Evolutionary conservation across 1,139 yeast species (phyloP).

Genomic region (Kodamaea fungicola): DNA sequence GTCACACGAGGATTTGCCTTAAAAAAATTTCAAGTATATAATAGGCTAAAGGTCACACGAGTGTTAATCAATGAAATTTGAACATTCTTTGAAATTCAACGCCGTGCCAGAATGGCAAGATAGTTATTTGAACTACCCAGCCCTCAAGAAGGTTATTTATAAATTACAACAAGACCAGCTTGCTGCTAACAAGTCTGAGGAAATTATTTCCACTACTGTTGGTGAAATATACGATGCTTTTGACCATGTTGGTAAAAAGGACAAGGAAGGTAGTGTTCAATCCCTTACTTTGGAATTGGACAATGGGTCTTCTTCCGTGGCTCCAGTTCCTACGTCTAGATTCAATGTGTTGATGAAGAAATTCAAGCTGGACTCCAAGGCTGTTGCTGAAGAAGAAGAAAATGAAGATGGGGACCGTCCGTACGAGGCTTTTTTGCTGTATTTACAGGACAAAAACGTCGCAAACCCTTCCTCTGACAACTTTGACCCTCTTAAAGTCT

Average conservation of each 20-base stretch:
- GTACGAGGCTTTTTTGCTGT: slow-evolving; percentile 5
- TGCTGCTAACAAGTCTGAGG: slow-evolving; percentile 19
- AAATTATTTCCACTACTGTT: slow-evolving; percentile 22
- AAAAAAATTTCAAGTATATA: not conserved
- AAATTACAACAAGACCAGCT: slow-evolving; percentile 39
- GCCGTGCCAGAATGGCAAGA: slow-evolving; percentile 83
- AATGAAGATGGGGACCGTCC: slow-evolving; percentile 6
- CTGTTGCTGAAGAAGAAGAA: slow-evolving; percentile 7
- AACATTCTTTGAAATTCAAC: slow-evolving; percentile 70
- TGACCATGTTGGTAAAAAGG: slow-evolving; percentile 4
- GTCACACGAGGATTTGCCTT: no score
- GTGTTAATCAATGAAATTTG: slow-evolving; percentile 55
- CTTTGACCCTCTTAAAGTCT: slow-evolving; percentile 48
- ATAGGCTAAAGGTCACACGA: slow-evolving; percentile 8
- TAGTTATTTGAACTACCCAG: slow-evolving; percentile 61
- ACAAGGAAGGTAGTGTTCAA: slow-evolving; percentile 5
- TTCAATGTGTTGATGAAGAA: slow-evolving; percentile 8
- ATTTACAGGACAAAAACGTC: slow-evolving; percentile 7
- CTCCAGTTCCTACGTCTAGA: not conserved
- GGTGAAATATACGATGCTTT: slow-evolving; percentile 23
- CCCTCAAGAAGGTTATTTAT: slow-evolving; percentile 60
- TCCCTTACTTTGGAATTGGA: slow-evolving; percentile 6
- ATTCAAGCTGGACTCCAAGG: slow-evolving; percentile 8
- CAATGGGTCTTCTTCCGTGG: slow-evolving; percentile 6
- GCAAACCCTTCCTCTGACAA: slow-evolving; percentile 16